Percentiles rank a stretch among this genome's conserved stretches.
Evolutionary conservation across 163 green algal genomes (phyloP).

Genomic region (Scenedesmus sp.): DNA sequence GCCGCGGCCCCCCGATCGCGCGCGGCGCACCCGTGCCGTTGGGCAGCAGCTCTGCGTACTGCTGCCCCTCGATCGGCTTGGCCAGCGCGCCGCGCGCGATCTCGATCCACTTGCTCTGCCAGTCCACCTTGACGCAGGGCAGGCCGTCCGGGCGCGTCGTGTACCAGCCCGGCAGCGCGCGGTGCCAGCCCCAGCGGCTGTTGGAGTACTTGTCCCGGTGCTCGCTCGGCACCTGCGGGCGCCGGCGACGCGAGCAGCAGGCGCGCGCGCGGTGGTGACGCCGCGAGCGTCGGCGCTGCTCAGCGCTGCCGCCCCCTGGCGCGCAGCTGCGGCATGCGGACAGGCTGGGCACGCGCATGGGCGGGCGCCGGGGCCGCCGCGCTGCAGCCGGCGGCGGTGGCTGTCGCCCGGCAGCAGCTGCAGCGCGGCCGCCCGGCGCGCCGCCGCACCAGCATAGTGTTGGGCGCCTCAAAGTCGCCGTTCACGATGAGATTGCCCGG

Average conservation of each 20-base stretch:
- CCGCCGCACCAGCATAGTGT: conserved; percentile 12
- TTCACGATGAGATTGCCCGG: conserved; percentile 38
- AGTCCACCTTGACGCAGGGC: conserved; percentile 26
- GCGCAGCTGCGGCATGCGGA: too few relatives aligned
- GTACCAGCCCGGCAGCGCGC: conserved; percentile 29
- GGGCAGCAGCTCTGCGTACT: conserved; percentile 42
- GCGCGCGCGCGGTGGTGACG: too few relatives aligned
- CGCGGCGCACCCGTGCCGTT: conserved; percentile 40
- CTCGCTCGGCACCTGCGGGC: conserved; percentile 8
- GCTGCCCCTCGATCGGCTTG: conserved; percentile 13
- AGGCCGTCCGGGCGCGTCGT: conserved; percentile 30
- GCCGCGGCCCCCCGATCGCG: too few relatives aligned
- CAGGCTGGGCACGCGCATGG: too few relatives aligned
- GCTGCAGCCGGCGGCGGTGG: too few relatives aligned
- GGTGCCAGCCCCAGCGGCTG: conserved; percentile 41
- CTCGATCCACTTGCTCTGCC: conserved; percentile 40
- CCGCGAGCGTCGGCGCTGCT: too few relatives aligned
- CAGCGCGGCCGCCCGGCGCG: too few relatives aligned
- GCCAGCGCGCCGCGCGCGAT: conserved; percentile 29
- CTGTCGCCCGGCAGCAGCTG: too few relatives aligned
- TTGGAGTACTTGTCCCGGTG: background rate
- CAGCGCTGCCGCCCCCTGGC: too few relatives aligned
- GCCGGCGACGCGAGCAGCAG: too few relatives aligned
- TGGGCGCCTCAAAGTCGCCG: conserved; percentile 37
- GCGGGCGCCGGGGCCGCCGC: too few relatives aligned